Evolutionary conservation across 176 grass and related monocot genomes (phyloP).

Genomic region (Panicum miliaceum): DNA sequence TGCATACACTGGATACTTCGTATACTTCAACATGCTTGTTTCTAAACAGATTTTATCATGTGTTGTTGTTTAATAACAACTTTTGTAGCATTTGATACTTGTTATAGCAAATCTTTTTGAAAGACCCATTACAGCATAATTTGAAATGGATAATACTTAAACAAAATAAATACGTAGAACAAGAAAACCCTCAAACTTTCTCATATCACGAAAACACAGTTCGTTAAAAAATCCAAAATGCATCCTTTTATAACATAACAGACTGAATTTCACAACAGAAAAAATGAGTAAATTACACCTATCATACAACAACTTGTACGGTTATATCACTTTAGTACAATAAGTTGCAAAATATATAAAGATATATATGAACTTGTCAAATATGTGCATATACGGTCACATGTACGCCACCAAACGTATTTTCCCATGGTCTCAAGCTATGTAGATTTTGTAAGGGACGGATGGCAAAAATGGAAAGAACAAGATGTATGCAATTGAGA

Average conservation of each 20-base stretch:
- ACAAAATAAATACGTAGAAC: neutral
- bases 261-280: neutral
- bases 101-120: neutral
- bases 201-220: neutral
- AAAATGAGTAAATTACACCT: no score
- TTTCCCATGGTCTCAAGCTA: no score
- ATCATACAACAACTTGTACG: no score
- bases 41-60: neutral
- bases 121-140: neutral
- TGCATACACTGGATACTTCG: neutral
- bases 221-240: neutral
- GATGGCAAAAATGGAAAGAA: no score
- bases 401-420: no score
- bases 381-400: no score
- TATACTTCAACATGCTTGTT: neutral
- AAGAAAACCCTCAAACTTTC: neutral
- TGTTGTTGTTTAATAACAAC: neutral
- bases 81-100: neutral
- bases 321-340: no score
- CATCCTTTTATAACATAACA: neutral
- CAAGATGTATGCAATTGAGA: no score
- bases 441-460: no score
- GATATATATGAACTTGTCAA: no score
- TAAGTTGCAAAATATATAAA: no score
- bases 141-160: neutral